phyloP scores from a whole-genome alignment of 176 grass and related monocot genomes.

The Secale cereale region DNA sequence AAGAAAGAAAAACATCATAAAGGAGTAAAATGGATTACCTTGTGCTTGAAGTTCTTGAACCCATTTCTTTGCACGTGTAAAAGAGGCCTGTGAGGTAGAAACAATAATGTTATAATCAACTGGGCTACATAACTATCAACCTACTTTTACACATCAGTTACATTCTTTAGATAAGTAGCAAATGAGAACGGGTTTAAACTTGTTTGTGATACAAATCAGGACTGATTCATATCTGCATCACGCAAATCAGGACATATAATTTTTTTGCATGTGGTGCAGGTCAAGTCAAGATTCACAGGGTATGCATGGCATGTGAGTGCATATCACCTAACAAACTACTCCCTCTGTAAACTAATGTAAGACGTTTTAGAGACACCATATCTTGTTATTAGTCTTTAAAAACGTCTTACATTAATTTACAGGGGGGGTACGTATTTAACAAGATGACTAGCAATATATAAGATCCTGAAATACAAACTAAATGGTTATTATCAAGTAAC shows the following conservation, averaged over 20 bases:
- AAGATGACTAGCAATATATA: neutral
- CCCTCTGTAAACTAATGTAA: too few species aligned
- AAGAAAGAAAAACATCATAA: neutral
- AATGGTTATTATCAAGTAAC: neutral
- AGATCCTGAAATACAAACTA: neutral
- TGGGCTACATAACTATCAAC: neutral
- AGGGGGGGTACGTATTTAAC: neutral
- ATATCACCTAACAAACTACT: neutral
- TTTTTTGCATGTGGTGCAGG: neutral
- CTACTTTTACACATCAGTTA: neutral
- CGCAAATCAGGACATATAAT: neutral
- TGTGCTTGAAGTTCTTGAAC: constrained; percentile 94
- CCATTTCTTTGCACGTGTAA: constrained; percentile 86
- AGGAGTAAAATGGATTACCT: constrained; percentile 40
- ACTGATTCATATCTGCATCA: neutral
- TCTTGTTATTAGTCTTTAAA: too few species aligned
- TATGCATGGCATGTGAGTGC: neutral
- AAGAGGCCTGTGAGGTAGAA: constrained; percentile 61
- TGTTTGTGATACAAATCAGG: neutral
- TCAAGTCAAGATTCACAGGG: neutral
- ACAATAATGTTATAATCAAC: neutral
- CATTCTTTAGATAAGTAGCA: neutral
- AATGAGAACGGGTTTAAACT: neutral
- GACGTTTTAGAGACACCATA: too few species aligned
- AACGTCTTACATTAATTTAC: too few species aligned